phyloP scores from a whole-genome alignment of 2,329 filamentous ascomycete species.

The Fusarium incarnatum region DNA sequence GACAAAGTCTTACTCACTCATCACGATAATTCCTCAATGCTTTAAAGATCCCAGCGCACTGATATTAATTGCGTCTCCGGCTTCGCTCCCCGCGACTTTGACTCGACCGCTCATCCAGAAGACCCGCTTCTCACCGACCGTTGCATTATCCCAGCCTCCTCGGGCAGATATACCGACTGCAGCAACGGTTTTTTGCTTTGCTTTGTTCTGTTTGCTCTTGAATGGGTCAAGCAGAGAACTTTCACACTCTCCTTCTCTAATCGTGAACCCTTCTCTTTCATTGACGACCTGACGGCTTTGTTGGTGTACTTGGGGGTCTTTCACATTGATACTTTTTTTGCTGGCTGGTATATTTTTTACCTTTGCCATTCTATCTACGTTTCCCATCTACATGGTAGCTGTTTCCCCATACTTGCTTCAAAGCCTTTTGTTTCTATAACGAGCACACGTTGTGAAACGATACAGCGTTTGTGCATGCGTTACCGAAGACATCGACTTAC shows the following conservation, averaged over 20 bases:
- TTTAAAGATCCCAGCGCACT: slow-evolving; percentile 19
- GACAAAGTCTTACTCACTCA: slow-evolving; percentile 3
- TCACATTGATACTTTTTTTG: slow-evolving; percentile 32
- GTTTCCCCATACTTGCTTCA: slow-evolving; percentile 18
- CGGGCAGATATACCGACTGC: slow-evolving; percentile 33
- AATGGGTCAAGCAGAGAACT: slow-evolving; percentile 32
- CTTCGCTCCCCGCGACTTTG: slow-evolving; percentile 37
- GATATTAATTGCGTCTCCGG: slow-evolving; percentile 31
- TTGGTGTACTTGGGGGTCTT: slow-evolving; percentile 28
- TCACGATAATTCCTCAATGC: slow-evolving; percentile 21
- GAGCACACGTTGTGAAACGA: slow-evolving; percentile 33
- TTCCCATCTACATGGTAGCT: slow-evolving; percentile 34
- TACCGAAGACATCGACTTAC: slow-evolving; percentile 27
- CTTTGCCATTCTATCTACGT: slow-evolving; percentile 25
- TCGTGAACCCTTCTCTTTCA: slow-evolving; percentile 27
- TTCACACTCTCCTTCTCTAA: slow-evolving; percentile 26
- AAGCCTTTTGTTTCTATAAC: slow-evolving; percentile 23
- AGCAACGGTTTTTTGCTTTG: slow-evolving; percentile 18
- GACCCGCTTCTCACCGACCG: slow-evolving; percentile 46
- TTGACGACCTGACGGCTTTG: slow-evolving; percentile 32
- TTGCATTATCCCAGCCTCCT: slow-evolving; percentile 44
- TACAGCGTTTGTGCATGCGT: slow-evolving; percentile 35
- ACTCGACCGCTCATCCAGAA: slow-evolving; percentile 42
- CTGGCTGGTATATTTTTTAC: slow-evolving; percentile 23
- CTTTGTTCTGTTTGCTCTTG: slow-evolving; percentile 23